phyloP scores from a whole-genome alignment of 1,139 yeast species.

The Lodderomyces parapsilosis region DNA sequence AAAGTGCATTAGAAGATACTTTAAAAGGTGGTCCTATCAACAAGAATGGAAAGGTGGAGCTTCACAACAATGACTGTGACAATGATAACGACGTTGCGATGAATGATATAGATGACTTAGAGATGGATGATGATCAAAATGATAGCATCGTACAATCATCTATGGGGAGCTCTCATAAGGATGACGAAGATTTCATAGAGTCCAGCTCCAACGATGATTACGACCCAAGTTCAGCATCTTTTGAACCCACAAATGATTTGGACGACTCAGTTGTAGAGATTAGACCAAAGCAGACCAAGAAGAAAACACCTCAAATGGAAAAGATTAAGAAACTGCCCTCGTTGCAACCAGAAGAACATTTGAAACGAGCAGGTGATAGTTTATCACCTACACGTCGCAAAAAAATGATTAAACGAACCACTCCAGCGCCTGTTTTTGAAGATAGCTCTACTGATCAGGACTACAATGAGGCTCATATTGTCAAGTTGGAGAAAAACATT shows the following conservation, averaged over 20 bases:
- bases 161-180: neutral
- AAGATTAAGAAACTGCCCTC: neutral
- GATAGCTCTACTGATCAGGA: slow-evolving; percentile 9
- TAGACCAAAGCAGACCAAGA: neutral
- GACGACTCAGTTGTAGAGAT: neutral
- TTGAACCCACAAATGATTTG: neutral
- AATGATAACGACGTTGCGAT: neutral
- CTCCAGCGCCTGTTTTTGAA: slow-evolving; percentile 7
- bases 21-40: neutral
- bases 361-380: neutral
- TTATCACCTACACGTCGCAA: slow-evolving; percentile 7
- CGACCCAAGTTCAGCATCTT: neutral
- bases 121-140: neutral
- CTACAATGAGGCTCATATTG: slow-evolving; percentile 12
- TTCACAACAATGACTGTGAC: neutral
- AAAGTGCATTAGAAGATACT: neutral
- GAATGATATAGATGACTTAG: neutral
- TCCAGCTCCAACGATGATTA: neutral
- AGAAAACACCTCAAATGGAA: neutral
- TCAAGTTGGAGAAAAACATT: slow-evolving; percentile 10
- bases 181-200: slow-evolving; percentile 1
- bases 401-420: slow-evolving; percentile 4
- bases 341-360: neutral
- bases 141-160: neutral
- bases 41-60: neutral